Evolutionary conservation across 108 stramenopile genomes (phyloP).

Genomic region (Nannochloropsis salina): DNA sequence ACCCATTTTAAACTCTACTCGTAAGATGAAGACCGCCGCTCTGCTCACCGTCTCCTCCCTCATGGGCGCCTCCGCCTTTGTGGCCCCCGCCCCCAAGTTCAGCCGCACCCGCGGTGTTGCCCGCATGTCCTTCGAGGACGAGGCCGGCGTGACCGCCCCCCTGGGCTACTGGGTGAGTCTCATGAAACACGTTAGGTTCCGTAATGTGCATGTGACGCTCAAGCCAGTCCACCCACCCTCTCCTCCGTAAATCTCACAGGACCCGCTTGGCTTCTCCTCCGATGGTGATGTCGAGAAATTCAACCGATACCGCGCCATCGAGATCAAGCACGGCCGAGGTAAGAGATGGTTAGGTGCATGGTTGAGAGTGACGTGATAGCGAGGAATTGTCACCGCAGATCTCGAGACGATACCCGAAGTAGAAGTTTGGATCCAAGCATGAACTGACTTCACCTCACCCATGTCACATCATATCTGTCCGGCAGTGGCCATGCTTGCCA

Average conservation of each 20-base stretch:
- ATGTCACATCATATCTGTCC: not conserved
- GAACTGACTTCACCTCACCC: not conserved
- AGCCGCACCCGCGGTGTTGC: constrained; percentile 8
- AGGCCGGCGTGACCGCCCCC: constrained; percentile 12
- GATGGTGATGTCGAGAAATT: constrained; percentile 10
- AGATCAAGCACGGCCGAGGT: constrained; percentile 19
- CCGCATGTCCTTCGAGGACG: constrained; percentile 19
- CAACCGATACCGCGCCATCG: not conserved
- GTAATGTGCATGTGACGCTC: not conserved
- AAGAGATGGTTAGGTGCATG: not conserved
- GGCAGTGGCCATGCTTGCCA: constrained; percentile 13
- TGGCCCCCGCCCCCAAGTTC: constrained; percentile 19
- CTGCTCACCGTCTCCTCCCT: constrained; percentile 5
- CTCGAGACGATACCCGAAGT: too few species aligned
- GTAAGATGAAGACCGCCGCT: not conserved
- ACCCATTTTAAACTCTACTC: too few species aligned
- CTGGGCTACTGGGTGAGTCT: constrained; percentile 3
- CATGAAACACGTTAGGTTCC: too few species aligned
- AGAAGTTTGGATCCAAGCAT: too few species aligned
- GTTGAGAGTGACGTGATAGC: too few species aligned
- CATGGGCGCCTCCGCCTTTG: not conserved
- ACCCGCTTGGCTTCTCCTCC: constrained; percentile 5
- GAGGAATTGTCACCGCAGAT: too few species aligned
- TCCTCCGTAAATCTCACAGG: not conserved
- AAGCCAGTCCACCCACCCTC: not conserved